These are phyloP conservation scores for Daphne laureola DNA, from an alignment of 441 rosid genomes.

Conservation along the genomic window DNA sequence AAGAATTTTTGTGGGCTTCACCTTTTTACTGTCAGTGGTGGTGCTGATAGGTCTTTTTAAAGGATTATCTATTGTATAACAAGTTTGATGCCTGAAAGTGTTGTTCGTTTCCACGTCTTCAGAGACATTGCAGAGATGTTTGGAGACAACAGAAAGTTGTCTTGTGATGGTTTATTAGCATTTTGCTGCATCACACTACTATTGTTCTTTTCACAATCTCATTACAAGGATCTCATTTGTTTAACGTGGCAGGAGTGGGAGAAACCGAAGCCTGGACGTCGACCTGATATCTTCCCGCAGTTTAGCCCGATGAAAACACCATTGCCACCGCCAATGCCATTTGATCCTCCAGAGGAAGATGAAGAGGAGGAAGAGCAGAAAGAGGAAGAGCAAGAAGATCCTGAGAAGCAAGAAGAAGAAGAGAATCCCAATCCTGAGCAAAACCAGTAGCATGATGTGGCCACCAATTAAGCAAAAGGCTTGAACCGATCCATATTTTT, in stretches of 20 bases:
- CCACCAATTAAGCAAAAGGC: neutral
- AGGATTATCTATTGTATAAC: no score
- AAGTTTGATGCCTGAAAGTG: no score
- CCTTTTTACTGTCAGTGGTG: no score
- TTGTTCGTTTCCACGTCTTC: no score
- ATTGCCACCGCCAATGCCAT: slow-evolving; percentile 75
- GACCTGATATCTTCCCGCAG: slow-evolving; percentile 83
- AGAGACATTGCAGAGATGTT: no score
- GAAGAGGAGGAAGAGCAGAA: slow-evolving; percentile 81
- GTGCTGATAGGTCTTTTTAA: no score
- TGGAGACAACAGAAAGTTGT: no score
- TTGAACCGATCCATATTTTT: slow-evolving; percentile 1
- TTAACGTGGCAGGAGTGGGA: slow-evolving; percentile 57
- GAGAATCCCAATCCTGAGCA: slow-evolving; percentile 45
- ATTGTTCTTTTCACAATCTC: neutral
- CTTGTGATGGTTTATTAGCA: no score
- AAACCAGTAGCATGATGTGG: slow-evolving; percentile 19
- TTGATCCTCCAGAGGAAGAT: slow-evolving; percentile 85
- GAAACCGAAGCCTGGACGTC: slow-evolving; percentile 77
- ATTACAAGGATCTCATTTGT: slow-evolving; percentile 1
- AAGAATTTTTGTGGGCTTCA: no score
- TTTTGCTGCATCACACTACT: neutral
- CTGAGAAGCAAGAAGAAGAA: slow-evolving; percentile 54
- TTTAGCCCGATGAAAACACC: slow-evolving; percentile 95
- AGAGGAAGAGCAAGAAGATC: slow-evolving; percentile 56